Percentiles rank a stretch among this genome's conserved stretches.
These are phyloP conservation scores for Eucalyptus regnans DNA, from an alignment of 345 rosid genomes.

Conservation along the genomic window DNA sequence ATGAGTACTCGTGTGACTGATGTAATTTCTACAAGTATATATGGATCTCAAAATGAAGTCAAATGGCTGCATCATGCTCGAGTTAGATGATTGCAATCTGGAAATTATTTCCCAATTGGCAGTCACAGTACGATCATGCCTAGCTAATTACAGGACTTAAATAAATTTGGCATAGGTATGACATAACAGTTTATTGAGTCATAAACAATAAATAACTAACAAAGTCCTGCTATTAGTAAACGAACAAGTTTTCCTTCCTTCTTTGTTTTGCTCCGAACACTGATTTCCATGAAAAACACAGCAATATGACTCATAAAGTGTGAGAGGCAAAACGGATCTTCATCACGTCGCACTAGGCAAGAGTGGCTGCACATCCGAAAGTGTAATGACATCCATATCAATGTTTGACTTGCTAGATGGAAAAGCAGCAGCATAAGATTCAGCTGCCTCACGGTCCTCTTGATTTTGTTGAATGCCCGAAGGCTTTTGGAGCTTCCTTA, in stretches of 20 bases:
- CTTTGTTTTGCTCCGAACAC: neutral
- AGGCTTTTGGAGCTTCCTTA: neutral
- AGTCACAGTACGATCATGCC: too few relatives aligned
- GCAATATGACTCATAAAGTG: neutral
- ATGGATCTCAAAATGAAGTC: too few relatives aligned
- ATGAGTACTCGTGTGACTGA: too few relatives aligned
- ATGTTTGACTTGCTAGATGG: neutral
- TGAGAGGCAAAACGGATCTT: neutral
- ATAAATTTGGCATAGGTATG: too few relatives aligned
- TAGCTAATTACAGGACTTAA: too few relatives aligned
- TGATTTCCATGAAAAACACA: neutral
- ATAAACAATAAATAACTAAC: too few relatives aligned
- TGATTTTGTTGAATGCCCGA: neutral
- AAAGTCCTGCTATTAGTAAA: neutral
- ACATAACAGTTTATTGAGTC: too few relatives aligned
- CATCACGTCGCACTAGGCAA: neutral
- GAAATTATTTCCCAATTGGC: too few relatives aligned
- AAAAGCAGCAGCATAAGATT: neutral
- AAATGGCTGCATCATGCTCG: too few relatives aligned
- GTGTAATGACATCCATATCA: neutral
- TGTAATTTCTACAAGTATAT: too few relatives aligned
- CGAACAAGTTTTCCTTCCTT: neutral
- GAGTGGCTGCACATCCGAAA: neutral
- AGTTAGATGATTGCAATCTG: too few relatives aligned
- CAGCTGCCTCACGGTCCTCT: neutral